These are phyloP conservation scores for Nigrospora osmanthi DNA, from an alignment of 2,329 filamentous ascomycete species.

Conservation along the genomic window DNA sequence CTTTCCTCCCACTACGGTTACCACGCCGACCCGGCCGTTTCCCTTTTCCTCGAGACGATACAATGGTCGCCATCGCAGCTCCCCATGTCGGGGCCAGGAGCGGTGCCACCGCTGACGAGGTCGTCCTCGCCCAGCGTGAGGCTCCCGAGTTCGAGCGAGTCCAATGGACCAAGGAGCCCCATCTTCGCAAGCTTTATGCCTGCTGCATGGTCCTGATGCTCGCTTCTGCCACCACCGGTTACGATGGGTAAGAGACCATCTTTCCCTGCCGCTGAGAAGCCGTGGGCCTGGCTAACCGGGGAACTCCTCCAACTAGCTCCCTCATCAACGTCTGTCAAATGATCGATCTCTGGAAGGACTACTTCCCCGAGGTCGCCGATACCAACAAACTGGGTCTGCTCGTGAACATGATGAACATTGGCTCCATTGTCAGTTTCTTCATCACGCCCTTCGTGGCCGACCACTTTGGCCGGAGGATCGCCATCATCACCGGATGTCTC, in stretches of 20 bases:
- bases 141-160: constrained; percentile 42
- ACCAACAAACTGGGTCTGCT: constrained; percentile 34
- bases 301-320: constrained; percentile 20
- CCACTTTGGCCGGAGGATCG: constrained; percentile 31
- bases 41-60: background rate
- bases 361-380: constrained; percentile 27
- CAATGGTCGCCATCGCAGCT: constrained; percentile 1
- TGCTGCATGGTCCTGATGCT: constrained; percentile 36
- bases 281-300: background rate
- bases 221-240: constrained; percentile 48
- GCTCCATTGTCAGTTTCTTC: constrained; percentile 28
- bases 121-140: constrained; percentile 30
- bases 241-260: constrained; percentile 37
- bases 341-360: constrained; percentile 34
- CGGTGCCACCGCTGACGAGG: background rate
- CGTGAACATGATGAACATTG: constrained; percentile 32
- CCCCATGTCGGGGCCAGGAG: constrained; percentile 1
- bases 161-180: constrained; percentile 45
- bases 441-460: constrained; percentile 40
- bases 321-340: constrained; percentile 37
- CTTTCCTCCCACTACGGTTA: background rate
- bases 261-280: background rate
- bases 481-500: constrained; percentile 41
- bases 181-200: constrained; percentile 46
- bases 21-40: background rate